Conservation (phyloP, 495 filamentous ascomycete species). For the Penicillium psychrofluorescens region DNA sequence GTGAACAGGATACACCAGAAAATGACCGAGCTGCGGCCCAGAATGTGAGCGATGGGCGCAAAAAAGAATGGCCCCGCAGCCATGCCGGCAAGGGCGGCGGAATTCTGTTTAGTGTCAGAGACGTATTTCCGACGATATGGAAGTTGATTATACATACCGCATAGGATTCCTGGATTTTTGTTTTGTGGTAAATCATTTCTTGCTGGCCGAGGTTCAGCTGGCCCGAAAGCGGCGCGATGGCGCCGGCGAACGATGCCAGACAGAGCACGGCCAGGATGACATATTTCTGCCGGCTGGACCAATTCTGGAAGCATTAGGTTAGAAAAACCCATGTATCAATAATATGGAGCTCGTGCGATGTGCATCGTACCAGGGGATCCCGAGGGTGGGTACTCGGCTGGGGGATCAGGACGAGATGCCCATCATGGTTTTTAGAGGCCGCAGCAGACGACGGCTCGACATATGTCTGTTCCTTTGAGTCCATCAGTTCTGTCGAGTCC, state of each 20-base stretch:
- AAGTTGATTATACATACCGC: constrained; percentile 6
- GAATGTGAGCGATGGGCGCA: constrained; percentile 24
- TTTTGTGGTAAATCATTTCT: constrained; percentile 21
- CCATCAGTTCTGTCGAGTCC: constrained; percentile 1
- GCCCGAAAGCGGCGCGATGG: constrained; percentile 24
- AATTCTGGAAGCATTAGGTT: constrained; percentile 24
- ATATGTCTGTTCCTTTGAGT: background rate
- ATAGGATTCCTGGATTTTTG: constrained; percentile 18
- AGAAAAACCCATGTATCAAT: background rate
- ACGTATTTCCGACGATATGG: background rate
- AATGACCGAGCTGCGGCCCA: constrained; percentile 35
- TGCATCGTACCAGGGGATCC: constrained; percentile 35
- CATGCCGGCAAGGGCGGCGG: constrained; percentile 34
- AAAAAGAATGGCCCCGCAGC: constrained; percentile 37
- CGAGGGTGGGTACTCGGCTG: constrained; percentile 37
- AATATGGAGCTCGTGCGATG: background rate
- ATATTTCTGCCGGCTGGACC: constrained; percentile 37
- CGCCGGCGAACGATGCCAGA: constrained; percentile 23
- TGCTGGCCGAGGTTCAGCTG: constrained; percentile 25
- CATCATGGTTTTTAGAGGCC: constrained; percentile 4
- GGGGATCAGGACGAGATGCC: constrained; percentile 36
- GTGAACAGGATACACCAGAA: constrained; percentile 37
- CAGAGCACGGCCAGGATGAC: constrained; percentile 24
- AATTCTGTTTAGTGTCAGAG: constrained; percentile 19
- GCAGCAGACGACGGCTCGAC: constrained; percentile 16